Evolutionary conservation across 169 alveolate species (phyloP), one percentile per base, ranked within the genome.

Genomic region (Cryptosporidium baileyi): DNA sequence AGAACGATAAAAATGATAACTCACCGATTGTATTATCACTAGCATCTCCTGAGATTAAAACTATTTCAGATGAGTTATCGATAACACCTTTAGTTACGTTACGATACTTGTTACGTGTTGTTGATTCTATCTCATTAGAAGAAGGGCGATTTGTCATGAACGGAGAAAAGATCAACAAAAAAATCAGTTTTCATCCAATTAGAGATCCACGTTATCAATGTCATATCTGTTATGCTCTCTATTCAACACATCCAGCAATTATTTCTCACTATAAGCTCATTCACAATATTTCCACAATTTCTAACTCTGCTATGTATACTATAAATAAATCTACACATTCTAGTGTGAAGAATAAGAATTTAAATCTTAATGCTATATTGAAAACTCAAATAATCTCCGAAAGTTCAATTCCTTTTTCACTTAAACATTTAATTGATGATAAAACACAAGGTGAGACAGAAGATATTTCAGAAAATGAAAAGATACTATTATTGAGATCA

Each of bases 181-280:
- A 74, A 54, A 40, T 74, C 7, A 54, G 47, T 54, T 74, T 74
- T 8, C 85, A 57, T 41, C 67, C 67, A 22, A 36, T 74, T 8
- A 60, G 74, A 32, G 85, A 74, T 32, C 85, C 85, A 6, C 30
- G 59, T 13, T 74, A 74, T 41, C 65, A 74, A 28, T 74, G 85
- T 7, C 85, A 74, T 54, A 74, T 74, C 9, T 74, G 85, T 54
- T 44, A 51, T 15, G 85, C 67, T 19, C 59, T 74, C 15, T 74
- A 74, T 52, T 74, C 85, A 22, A 74, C 85, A 36, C 85, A 74
- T 41, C 85, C 85, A 17, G 85, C 85, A 32, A 54, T 74, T 3
- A 54, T 74, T 8, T 74, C 85, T 38, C 85, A 74, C 17, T 74
- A 74, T 24, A 74, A 40, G n/a, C 38, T 51, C 8, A 51, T 74